phyloP scores from a whole-genome alignment of 768 basidiomycete genomes.

The Termitomyces sp. region DNA sequence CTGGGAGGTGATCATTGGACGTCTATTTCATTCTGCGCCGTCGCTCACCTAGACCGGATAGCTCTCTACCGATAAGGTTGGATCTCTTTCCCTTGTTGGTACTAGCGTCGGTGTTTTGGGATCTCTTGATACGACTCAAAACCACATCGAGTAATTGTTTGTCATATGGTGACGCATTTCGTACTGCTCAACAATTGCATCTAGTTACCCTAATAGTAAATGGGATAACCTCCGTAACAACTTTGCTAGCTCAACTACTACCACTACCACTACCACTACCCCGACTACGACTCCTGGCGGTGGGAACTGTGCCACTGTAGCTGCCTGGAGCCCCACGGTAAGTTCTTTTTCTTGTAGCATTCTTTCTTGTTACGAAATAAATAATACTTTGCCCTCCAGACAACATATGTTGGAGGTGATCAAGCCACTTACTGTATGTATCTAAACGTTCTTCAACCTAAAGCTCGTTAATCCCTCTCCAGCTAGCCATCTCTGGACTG shows the following conservation, averaged over 20 bases:
- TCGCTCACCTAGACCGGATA: slow-evolving; percentile 12
- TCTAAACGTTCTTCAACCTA: background rate
- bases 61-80: slow-evolving; percentile 59
- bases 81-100: slow-evolving; percentile 52
- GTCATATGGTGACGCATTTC: background rate
- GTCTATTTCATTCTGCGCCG: background rate
- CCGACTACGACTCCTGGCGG: slow-evolving; percentile 22
- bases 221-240: slow-evolving; percentile 68
- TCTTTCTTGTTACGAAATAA: background rate
- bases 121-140: slow-evolving; percentile 54
- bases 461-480: background rate
- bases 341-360: background rate
- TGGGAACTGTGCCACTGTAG: slow-evolving; percentile 36
- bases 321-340: slow-evolving; percentile 45
- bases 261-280: slow-evolving; percentile 20
- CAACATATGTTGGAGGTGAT: slow-evolving; percentile 42
- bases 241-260: slow-evolving; percentile 35
- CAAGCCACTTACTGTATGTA: slow-evolving; percentile 40
- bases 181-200: background rate
- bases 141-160: slow-evolving; percentile 51
- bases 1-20: slow-evolving; percentile 48
- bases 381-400: slow-evolving; percentile 17
- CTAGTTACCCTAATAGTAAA: slow-evolving; percentile 60
- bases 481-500: slow-evolving; percentile 54
- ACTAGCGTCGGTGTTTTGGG: slow-evolving; percentile 44